Evolutionary conservation across 306 rosid genomes (phyloP).

Genomic region (Aeschynomene evenia): DNA sequence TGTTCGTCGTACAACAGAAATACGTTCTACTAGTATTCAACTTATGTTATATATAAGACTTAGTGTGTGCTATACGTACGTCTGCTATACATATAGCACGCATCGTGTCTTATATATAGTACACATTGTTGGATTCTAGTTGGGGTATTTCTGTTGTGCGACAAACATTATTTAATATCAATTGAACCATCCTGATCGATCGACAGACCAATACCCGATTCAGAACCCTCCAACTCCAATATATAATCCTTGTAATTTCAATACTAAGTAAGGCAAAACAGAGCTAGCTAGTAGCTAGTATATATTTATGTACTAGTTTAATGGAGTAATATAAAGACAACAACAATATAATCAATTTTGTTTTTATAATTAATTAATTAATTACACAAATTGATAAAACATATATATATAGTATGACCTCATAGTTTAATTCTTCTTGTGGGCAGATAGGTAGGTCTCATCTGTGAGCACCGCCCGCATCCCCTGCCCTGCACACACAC

Average conservation of each 20-base stretch:
- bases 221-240: background rate
- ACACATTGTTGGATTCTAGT: no score
- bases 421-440: constrained; percentile 32
- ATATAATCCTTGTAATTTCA: no score
- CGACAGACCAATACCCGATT: background rate
- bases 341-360: background rate
- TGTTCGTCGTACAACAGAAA: no score
- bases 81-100: no score
- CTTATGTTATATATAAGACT: no score
- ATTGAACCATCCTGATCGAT: background rate
- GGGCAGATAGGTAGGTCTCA: background rate
- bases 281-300: no score
- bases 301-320: constrained; percentile 3
- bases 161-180: no score
- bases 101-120: no score
- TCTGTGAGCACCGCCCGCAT: constrained; percentile 36
- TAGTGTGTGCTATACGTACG: no score
- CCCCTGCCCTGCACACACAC: constrained; percentile 11
- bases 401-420: constrained; percentile 3
- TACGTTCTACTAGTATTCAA: no score
- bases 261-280: no score
- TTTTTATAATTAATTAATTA: background rate
- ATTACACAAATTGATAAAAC: constrained; percentile 9
- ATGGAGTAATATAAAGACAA: constrained; percentile 1
- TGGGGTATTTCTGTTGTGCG: no score